A percentile compares a stretch with the other conserved stretches of the same genome.
Evolutionary conservation across 257 asterid species (phyloP).

Genomic region (Solanum bulbocastanum): DNA sequence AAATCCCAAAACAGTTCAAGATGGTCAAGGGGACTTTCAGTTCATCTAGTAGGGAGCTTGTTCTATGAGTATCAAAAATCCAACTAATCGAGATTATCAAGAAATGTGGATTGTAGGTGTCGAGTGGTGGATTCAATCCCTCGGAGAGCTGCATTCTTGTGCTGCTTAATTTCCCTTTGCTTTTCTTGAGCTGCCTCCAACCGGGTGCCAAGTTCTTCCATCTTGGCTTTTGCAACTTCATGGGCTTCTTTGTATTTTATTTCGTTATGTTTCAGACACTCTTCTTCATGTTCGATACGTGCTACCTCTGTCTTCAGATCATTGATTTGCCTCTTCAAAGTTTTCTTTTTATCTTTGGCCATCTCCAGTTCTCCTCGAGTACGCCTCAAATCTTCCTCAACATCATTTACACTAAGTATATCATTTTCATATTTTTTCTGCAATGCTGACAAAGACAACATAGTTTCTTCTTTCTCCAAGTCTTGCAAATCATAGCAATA

Average conservation of each 20-base stretch:
- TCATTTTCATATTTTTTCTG: background rate
- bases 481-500: background rate
- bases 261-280: background rate
- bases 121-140: background rate
- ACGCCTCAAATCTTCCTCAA: background rate
- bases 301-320: background rate
- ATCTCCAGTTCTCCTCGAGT: background rate
- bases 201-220: background rate
- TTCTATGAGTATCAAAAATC: background rate
- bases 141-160: background rate
- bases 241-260: background rate
- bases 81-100: background rate
- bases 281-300: background rate
- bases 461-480: background rate
- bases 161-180: background rate
- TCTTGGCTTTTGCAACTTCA: background rate
- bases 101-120: background rate
- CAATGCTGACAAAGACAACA: background rate
- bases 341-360: background rate
- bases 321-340: background rate
- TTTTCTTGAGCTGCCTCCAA: background rate
- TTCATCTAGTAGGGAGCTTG: background rate
- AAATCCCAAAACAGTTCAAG: background rate
- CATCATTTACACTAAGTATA: background rate
- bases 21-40: background rate